phyloP scores from a whole-genome alignment of 441 rosid species.

The Pelargonium fulgidum region DNA sequence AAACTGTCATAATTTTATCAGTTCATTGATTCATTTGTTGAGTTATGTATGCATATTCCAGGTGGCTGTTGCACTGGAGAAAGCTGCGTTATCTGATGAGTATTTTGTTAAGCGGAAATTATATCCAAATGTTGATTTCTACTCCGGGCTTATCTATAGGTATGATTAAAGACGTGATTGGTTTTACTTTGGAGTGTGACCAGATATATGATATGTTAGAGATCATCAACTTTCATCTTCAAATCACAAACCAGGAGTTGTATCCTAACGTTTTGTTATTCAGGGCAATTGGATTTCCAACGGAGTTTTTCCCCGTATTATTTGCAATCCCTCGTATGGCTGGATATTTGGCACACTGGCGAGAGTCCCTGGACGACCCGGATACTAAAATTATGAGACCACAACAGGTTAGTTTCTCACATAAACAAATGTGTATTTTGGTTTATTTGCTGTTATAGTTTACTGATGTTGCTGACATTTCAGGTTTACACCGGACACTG shows the following conservation, averaged over 20 bases:
- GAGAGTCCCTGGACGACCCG: constrained; percentile 92
- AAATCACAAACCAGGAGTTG: not conserved
- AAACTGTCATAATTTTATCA: not conserved
- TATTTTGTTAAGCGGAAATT: constrained; percentile 83
- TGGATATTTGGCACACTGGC: constrained; percentile 94
- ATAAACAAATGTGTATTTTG: not conserved
- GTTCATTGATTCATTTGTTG: not conserved
- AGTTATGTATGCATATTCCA: constrained; percentile 24
- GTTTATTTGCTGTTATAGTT: not conserved
- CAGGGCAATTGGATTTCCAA: constrained; percentile 99
- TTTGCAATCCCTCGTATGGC: constrained; percentile 99
- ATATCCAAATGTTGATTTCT: constrained; percentile 97
- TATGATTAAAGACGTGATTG: constrained; percentile 14
- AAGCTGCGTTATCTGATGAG: constrained; percentile 88
- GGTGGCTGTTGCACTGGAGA: constrained; percentile 96
- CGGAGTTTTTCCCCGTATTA: constrained; percentile 88
- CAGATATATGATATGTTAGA: too few relatives aligned
- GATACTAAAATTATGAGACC: constrained; percentile 98
- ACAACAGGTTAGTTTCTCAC: constrained; percentile 53
- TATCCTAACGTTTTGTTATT: not conserved
- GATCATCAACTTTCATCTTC: too few relatives aligned
- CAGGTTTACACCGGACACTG: constrained; percentile 87
- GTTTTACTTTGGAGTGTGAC: too few relatives aligned
- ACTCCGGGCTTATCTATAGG: constrained; percentile 94
- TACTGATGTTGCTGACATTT: constrained; percentile 11